Conservation (phyloP, 2,329 filamentous ascomycete genomes). For the Clarireedia monteithiana region DNA sequence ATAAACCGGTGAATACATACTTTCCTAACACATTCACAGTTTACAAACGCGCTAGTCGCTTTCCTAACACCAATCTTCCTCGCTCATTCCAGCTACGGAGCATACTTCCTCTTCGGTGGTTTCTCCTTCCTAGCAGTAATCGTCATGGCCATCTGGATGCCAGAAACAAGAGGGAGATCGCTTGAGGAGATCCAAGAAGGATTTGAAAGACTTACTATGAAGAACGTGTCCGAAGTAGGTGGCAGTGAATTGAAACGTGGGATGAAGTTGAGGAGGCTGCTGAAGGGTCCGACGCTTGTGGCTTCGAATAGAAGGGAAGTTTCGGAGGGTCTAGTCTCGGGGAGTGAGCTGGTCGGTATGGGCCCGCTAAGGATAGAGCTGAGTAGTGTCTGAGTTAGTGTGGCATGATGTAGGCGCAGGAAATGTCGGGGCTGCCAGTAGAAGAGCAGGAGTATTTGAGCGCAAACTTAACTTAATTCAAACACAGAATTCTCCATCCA, state of each 20-base stretch:
- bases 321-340: neutral
- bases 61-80: slow-evolving; percentile 26
- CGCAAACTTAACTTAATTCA: no score
- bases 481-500: no score
- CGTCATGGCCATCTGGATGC: slow-evolving; percentile 19
- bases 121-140: slow-evolving; percentile 20
- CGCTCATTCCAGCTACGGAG: slow-evolving; percentile 12
- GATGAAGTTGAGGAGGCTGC: neutral
- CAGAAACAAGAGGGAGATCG: slow-evolving; percentile 21
- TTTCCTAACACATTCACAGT: slow-evolving; percentile 26
- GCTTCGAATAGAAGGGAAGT: neutral
- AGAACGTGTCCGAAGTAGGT: neutral
- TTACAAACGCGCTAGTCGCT: slow-evolving; percentile 27
- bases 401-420: neutral
- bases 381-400: neutral
- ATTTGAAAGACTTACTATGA: neutral
- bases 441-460: no score
- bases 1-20: slow-evolving; percentile 7
- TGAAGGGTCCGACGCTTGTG: neutral
- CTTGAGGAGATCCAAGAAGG: slow-evolving; percentile 17
- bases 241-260: neutral
- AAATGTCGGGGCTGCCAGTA: no score
- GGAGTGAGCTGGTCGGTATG: neutral
- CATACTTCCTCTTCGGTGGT: slow-evolving; percentile 19
- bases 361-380: neutral